Evolutionary conservation across 2,329 filamentous ascomycete genomes (phyloP), one percentile per base, ranked within the genome.

Genomic region (Dactylonectria macrodidyma): DNA sequence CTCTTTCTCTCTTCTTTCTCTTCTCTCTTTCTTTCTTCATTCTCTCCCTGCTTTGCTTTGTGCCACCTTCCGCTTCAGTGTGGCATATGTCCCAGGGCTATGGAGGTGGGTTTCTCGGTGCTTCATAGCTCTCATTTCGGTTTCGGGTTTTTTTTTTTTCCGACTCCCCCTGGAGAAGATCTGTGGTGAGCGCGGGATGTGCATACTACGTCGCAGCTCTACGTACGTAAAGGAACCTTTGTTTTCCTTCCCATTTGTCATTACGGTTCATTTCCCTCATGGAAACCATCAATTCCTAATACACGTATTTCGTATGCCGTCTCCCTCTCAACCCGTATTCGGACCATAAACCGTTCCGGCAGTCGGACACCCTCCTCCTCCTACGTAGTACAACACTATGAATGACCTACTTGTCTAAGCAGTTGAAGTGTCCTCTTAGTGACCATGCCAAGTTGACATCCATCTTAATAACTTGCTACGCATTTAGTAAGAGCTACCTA

Each of bases 61-160:
- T 54, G n/a, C 33, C 30, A 54, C 51, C 51, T 54, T 54, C 51
- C 51, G 10, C 33, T 36, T 54, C 22, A n/a, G 51, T 33, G 41
- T 44, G 41, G 41, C 41, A 3, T 44, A 14, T 44, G 41, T 14
- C 41, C 41, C 16, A 44, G 16, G 16, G 41, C 41, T 19, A 14
- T 44, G 41, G 41, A n/a, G 38, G 16, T 41, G 38, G 38, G 36
- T 16, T 41, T 41, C 38, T 41, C 4, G 12, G 12, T 11, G 38
- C 10, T 41, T 41, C 41, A 44, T n/a, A 14, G 41, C 14, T 44
- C n/a, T 44, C 41, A 44, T 44, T 44, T 44, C 41, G 41, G 16
- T n/a, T 44, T 19, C 19, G 19, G 19, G 19, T 19, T 19, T 19
- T 19, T 19, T 19, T 19, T 19, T 19, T 19, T 19, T 19, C 19